Evolutionary conservation across 1,284 basidiomycete genomes (phyloP).

Genomic region (Ganoderma resinaceum): DNA sequence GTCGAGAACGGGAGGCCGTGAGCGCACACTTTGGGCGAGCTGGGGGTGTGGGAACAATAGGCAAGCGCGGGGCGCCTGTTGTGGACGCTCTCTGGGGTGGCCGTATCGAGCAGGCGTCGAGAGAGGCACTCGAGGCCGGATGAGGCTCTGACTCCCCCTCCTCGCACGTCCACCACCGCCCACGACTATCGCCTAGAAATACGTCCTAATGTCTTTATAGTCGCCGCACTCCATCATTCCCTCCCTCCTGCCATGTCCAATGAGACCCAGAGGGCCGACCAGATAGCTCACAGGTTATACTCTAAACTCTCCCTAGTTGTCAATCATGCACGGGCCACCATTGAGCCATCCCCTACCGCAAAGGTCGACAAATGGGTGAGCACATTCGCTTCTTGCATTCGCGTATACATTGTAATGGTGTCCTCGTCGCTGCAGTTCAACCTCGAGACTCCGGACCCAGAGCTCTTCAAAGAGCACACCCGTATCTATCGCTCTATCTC

Average conservation of each 20-base stretch:
- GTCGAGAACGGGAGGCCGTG: constrained; percentile 2
- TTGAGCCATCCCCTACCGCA: constrained; percentile 47
- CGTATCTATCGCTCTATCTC: constrained; percentile 69
- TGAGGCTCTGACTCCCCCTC: constrained; percentile 32
- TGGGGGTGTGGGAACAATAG: not conserved
- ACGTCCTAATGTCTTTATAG: constrained; percentile 37
- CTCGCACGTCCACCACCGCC: constrained; percentile 38
- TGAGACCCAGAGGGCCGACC: constrained; percentile 78
- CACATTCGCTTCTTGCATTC: not conserved
- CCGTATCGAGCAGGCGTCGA: constrained; percentile 18
- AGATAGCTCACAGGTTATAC: constrained; percentile 82
- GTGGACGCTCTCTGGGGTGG: not conserved
- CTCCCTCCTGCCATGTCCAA: constrained; percentile 49
- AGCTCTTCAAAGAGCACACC: constrained; percentile 68
- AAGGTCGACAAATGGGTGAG: constrained; percentile 83
- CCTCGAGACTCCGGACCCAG: constrained; percentile 74
- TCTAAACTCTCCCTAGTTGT: constrained; percentile 78
- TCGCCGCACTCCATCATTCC: constrained; percentile 31
- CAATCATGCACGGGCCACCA: constrained; percentile 69
- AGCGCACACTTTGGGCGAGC: not conserved
- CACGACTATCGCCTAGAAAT: constrained; percentile 33
- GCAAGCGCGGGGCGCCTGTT: constrained; percentile 3
- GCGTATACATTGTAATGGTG: not conserved
- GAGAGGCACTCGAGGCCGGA: constrained; percentile 1
- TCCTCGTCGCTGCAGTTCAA: constrained; percentile 64